Conservation (phyloP, 805 yeast species). For the Sugiyamaella boreocaroliniensis region DNA sequence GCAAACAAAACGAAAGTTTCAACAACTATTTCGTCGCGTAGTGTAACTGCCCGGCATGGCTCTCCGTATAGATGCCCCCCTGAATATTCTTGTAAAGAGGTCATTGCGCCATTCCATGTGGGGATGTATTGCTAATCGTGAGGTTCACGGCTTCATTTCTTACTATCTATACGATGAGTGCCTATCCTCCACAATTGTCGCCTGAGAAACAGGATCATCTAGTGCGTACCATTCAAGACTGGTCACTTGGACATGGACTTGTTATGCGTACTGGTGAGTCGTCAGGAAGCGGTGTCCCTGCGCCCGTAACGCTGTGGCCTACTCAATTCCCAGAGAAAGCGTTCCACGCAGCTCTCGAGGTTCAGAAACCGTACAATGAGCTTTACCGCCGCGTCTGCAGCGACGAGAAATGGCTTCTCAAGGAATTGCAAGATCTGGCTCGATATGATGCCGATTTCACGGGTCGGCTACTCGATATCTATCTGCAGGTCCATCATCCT, state of each 20-base stretch:
- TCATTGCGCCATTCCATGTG: background rate
- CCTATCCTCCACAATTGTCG: constrained; percentile 16
- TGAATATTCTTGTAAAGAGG: background rate
- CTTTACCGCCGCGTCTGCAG: constrained; percentile 60
- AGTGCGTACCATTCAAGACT: constrained; percentile 45
- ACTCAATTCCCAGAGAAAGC: constrained; percentile 72
- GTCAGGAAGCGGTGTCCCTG: constrained; percentile 44
- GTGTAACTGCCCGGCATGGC: too few species aligned
- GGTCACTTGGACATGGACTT: constrained; percentile 74
- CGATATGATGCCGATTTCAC: constrained; percentile 69
- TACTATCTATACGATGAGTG: background rate
- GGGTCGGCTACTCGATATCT: constrained; percentile 62
- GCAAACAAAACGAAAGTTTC: background rate
- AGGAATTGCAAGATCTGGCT: constrained; percentile 41
- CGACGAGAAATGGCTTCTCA: constrained; percentile 58
- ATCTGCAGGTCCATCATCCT: constrained; percentile 33
- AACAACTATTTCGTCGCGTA: too few species aligned
- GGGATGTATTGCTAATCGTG: background rate
- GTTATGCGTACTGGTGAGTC: constrained; percentile 69
- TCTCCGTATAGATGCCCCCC: background rate
- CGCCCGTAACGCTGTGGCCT: constrained; percentile 88
- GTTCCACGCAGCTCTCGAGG: constrained; percentile 57
- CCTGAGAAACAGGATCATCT: constrained; percentile 8
- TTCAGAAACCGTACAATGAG: constrained; percentile 65
- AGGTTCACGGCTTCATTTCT: background rate